Base-by-base conservation (phyloP, 1,284 basidiomycete species). In the Heterobasidion occidentale region DNA sequence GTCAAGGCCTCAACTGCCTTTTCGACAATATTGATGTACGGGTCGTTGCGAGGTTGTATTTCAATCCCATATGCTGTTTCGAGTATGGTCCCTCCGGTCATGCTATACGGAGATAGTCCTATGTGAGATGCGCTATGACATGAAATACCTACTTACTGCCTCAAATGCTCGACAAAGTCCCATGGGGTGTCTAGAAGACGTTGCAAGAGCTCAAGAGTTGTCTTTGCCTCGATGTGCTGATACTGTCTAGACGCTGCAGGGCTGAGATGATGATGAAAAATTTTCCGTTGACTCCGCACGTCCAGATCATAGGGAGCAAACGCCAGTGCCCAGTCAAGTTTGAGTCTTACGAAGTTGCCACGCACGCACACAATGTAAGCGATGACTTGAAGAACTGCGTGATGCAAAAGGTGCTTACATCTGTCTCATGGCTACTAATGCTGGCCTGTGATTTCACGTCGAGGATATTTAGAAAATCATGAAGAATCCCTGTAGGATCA, bases 11-110 rank as follows among this genome's bases (percentile, higher is more conserved):
- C 54, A 7, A 62, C 55, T 2, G 62, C 63, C 46, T 60, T 57
- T 52, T 64, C 59, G 3, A 63, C 67, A 46, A 61, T 58, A 4
- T 51, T 52, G 34, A 68, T 59, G 45, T 63, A 64, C 45, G 61
- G 59, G 55, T 66, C 67, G 47, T 66, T 56, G 36, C 52, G 46
- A 20, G 53, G 53, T 33, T 60, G 52, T 38, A 67, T 55, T 34
- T 64, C 58, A 27, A 67, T 63, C 19, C 65, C 66, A 50, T 68
- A 68, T 2, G 63, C 59, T 35, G 64, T 59, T 4, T 56, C 53
- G 54, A 68, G 61, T 19, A 67, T 67, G 45, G 61, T 56, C 38
- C 56, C 54, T 17, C 62, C 62, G 2, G 61, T 51, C 60, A 60
- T 57, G 36, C 62, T 63, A 50, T 27, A 27, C 35, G 46, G 45